Conservation (phyloP, 805 yeast genomes). For the Kazachstania taianensis region DNA sequence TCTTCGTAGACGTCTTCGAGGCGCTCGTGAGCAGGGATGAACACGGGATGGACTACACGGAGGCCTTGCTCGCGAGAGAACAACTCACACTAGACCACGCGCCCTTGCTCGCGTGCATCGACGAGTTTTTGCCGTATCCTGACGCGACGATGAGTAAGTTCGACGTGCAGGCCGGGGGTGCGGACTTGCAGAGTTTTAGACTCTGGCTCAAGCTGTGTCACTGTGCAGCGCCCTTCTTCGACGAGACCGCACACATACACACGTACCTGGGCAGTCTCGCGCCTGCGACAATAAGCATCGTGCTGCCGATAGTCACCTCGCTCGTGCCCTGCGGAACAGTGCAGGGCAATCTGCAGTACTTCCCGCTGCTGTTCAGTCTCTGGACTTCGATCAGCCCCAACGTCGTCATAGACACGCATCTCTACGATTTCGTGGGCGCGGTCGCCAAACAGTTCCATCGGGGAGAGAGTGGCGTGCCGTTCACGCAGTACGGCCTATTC, state of each 20-base stretch:
- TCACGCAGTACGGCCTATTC: conserved; percentile 53
- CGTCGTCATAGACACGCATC: conserved; percentile 48
- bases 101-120: conserved; percentile 25
- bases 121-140: conserved; percentile 36
- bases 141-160: conserved; percentile 38
- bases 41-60: conserved; percentile 26
- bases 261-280: conserved; percentile 43
- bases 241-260: conserved; percentile 33
- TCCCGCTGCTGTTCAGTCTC: conserved; percentile 59
- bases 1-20: conserved; percentile 54
- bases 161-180: conserved; percentile 20
- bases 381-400: conserved; percentile 51
- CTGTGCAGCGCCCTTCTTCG: conserved; percentile 45
- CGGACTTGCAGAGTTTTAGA: conserved; percentile 41
- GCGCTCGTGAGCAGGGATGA: conserved; percentile 36
- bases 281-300: conserved; percentile 40
- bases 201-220: conserved; percentile 44
- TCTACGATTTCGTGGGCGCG: conserved; percentile 56
- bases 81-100: conserved; percentile 30
- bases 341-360: conserved; percentile 39
- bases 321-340: conserved; percentile 43
- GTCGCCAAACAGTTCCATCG: conserved; percentile 40
- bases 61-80: conserved; percentile 16
- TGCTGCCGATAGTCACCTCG: conserved; percentile 44
- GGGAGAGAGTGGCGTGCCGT: too few relatives aligned